phyloP scores from a whole-genome alignment of 768 basidiomycete species.

The Lactifluus pinguis region DNA sequence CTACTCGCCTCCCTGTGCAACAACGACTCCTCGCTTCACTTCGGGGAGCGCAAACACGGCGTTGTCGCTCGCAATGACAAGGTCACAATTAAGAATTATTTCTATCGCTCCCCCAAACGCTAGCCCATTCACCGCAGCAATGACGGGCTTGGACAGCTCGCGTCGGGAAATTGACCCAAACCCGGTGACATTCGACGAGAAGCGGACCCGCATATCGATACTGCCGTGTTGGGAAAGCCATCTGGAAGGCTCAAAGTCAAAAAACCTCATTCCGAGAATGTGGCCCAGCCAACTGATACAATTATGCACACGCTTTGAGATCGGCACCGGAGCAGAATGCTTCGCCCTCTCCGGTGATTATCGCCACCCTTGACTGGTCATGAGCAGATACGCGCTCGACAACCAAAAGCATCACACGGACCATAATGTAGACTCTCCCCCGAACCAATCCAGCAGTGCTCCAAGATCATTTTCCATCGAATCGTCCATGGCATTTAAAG shows the following conservation, averaged over 20 bases:
- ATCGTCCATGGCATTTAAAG: slow-evolving; percentile 67
- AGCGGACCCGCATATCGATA: slow-evolving; percentile 35
- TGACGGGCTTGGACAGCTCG: slow-evolving; percentile 58
- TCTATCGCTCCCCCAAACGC: slow-evolving; percentile 31
- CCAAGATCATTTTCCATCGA: slow-evolving; percentile 46
- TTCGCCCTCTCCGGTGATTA: slow-evolving; percentile 44
- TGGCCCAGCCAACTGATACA: background rate
- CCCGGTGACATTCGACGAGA: slow-evolving; percentile 34
- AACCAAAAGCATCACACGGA: background rate
- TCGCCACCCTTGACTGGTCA: background rate
- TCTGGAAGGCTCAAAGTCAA: background rate
- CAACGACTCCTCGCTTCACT: slow-evolving; percentile 69
- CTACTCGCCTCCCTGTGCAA: slow-evolving; percentile 56
- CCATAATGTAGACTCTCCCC: background rate
- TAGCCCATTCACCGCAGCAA: slow-evolving; percentile 75
- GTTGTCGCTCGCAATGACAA: slow-evolving; percentile 47
- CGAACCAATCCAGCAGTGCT: slow-evolving; percentile 32
- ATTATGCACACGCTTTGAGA: slow-evolving; percentile 50
- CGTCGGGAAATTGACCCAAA: slow-evolving; percentile 60
- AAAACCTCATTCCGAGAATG: background rate
- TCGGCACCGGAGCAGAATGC: slow-evolving; percentile 45
- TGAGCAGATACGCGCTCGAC: background rate
- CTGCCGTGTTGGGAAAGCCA: background rate
- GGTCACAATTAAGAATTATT: slow-evolving; percentile 55
- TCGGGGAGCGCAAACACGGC: slow-evolving; percentile 44